These are phyloP conservation scores for Verticillium isaacii DNA, from an alignment of 2,329 filamentous ascomycete genomes.

Conservation along the genomic window DNA sequence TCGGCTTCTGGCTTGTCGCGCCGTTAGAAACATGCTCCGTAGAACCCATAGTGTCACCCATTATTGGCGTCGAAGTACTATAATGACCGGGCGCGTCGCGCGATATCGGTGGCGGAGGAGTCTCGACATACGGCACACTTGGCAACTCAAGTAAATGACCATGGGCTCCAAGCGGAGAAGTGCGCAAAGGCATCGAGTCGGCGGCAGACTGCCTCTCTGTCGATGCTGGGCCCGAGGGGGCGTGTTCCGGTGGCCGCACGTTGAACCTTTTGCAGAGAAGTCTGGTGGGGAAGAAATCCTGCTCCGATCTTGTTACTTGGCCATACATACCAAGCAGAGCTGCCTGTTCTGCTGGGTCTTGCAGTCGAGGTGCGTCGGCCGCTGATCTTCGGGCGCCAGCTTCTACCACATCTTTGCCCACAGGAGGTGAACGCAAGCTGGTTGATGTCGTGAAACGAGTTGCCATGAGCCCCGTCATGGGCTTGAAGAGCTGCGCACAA, in stretches of 20 bases:
- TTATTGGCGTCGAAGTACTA: neutral
- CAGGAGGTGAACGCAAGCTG: neutral
- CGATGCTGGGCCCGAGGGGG: conserved; percentile 46
- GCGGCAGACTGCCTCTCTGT: neutral
- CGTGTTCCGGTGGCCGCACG: conserved; percentile 70
- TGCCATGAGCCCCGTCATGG: conserved; percentile 88
- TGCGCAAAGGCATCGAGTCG: no score
- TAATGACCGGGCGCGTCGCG: no score
- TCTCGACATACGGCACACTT: no score
- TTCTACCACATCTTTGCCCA: conserved; percentile 5
- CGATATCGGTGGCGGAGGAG: no score
- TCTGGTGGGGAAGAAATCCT: conserved; percentile 74
- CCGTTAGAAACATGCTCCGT: no score
- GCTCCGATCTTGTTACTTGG: conserved; percentile 68
- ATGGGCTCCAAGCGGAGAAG: neutral
- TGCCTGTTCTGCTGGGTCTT: conserved; percentile 79
- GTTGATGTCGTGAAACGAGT: conserved; percentile 74
- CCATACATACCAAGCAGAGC: conserved; percentile 93
- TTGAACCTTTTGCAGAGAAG: conserved; percentile 94
- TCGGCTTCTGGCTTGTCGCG: conserved; percentile 1
- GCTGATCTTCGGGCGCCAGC: conserved; percentile 11
- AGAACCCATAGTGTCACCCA: neutral
- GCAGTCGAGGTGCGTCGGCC: conserved; percentile 50
- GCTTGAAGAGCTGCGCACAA: conserved; percentile 73
- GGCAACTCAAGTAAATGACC: no score